A percentile compares a stretch with the other conserved stretches of the same genome.
phyloP scores from a whole-genome alignment of 2,329 filamentous ascomycete species.

The Aspergillus brasiliensis region DNA sequence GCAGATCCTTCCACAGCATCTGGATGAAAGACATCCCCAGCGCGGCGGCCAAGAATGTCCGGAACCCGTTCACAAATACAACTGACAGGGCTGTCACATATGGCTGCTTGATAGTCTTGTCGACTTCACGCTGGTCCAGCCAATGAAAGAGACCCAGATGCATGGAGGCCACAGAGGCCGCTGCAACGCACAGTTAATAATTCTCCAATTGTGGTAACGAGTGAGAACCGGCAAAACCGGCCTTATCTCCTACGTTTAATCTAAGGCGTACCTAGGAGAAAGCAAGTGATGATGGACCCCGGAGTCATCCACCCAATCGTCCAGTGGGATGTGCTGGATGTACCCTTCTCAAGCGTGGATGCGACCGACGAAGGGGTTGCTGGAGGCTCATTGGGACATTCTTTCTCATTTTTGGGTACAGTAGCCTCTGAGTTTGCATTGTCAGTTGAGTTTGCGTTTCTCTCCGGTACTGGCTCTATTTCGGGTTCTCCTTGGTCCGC shows the following conservation, averaged over 20 bases:
- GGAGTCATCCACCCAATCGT: slow-evolving; percentile 6
- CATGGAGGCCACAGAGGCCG: neutral
- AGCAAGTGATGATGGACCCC: neutral
- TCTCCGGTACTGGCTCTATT: neutral
- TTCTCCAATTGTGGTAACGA: neutral
- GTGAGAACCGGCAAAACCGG: too few species aligned
- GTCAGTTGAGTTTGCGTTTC: too few species aligned
- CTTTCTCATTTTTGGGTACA: neutral
- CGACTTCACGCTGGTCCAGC: slow-evolving; percentile 1
- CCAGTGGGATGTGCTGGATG: neutral
- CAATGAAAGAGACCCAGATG: slow-evolving; percentile 2
- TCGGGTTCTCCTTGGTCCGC: neutral
- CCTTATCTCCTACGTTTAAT: too few species aligned
- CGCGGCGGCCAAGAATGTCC: neutral
- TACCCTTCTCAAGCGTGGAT: neutral
- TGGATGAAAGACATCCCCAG: slow-evolving; percentile 3
- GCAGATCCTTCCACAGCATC: slow-evolving; percentile 1
- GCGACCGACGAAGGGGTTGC: neutral
- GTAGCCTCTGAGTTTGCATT: neutral
- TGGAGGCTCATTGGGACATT: neutral
- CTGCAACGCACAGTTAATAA: neutral
- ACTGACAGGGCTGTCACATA: slow-evolving; percentile 1
- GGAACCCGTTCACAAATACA: neutral
- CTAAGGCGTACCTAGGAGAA: neutral
- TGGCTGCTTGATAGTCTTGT: neutral